Percentiles rank a stretch among this genome's conserved stretches.
These are phyloP conservation scores for Ogataea chonburiensis DNA, from an alignment of 805 yeast genomes.

Conservation along the genomic window DNA sequence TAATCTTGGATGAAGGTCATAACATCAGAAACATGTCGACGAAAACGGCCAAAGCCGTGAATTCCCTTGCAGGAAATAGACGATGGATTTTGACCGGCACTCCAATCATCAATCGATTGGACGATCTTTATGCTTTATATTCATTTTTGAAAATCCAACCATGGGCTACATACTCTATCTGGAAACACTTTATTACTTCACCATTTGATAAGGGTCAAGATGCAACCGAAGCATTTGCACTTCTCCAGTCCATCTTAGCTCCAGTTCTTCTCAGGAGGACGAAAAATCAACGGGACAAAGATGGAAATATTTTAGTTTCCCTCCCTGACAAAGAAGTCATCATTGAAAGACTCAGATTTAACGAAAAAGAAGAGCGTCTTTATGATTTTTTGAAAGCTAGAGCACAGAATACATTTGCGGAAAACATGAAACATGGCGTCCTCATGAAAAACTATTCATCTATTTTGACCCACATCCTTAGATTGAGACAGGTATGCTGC, in stretches of 20 bases:
- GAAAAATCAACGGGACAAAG: constrained; percentile 70
- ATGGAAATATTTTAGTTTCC: constrained; percentile 72
- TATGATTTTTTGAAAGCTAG: constrained; percentile 67
- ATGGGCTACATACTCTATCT: constrained; percentile 80
- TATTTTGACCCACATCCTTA: constrained; percentile 75
- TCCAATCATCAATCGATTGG: constrained; percentile 84
- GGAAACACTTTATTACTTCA: constrained; percentile 81
- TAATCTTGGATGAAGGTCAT: constrained; percentile 85
- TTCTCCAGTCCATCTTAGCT: constrained; percentile 80
- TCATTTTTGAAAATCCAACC: constrained; percentile 80
- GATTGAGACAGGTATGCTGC: constrained; percentile 87
- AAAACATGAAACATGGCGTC: constrained; percentile 62
- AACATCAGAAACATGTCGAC: constrained; percentile 77
- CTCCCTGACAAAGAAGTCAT: constrained; percentile 75
- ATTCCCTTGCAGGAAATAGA: constrained; percentile 59
- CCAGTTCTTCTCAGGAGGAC: constrained; percentile 85
- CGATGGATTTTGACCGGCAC: constrained; percentile 93
- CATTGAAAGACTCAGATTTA: constrained; percentile 65
- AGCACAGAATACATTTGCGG: constrained; percentile 62
- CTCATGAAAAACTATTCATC: constrained; percentile 71
- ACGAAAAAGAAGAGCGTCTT: constrained; percentile 59
- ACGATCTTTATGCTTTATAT: constrained; percentile 78
- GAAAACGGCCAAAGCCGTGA: constrained; percentile 75
- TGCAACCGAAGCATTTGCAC: constrained; percentile 69
- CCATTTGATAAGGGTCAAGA: constrained; percentile 75